Base-by-base conservation (phyloP, 371 early-diverging fungal species). In the Syncephalastrum contaminatum region DNA sequence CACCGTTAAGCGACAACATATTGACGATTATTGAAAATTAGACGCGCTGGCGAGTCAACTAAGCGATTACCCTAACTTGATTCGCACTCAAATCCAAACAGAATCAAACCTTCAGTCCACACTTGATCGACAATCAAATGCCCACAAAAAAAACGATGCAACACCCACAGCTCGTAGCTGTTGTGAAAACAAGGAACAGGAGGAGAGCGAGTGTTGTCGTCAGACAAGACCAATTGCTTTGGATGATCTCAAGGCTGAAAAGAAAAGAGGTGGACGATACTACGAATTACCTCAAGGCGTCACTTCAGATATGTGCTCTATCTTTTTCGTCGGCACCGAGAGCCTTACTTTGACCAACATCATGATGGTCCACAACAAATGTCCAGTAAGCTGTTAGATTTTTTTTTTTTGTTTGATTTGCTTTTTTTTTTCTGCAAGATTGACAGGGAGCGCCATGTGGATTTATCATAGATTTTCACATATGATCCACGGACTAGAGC, bases 291-390 rank as follows among this genome's bases (percentile, higher is more conserved):
- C 88, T 1, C 61, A 74, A 22, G 78, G 64, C 4, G 58, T 72
- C 6, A 39, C 59, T 6, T 62, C 89, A 14, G 72, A 80, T 30
- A 79, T 85, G 46, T 89, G 85, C 48, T 64, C 84, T 1, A 70
- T 96, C 1, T 82, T 95, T 41, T 97, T 90, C 63, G 66, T 97
- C 55, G 96, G 97, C 22, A 64, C 59, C 8, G 94, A 94, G 56
- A 85, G 88, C 53, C 69, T 87, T 21, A 86, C 91, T n/a, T 75
- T 95, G 53, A 92, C 93, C 12, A 94, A 96, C 66, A 73, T 96
- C 36, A 64, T 94, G 62, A 85, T 95, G 84, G 89, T 92, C 3
- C 81, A 90, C 64, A 83, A 81, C 65, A 70, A 73, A 54, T 84
- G 83, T 43, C 71, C 72, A 59, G 84, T 84, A 64, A 58, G 71